Base-by-base conservation (phyloP, 2,329 filamentous ascomycete genomes). In the Xylariomycetidae sp. region DNA sequence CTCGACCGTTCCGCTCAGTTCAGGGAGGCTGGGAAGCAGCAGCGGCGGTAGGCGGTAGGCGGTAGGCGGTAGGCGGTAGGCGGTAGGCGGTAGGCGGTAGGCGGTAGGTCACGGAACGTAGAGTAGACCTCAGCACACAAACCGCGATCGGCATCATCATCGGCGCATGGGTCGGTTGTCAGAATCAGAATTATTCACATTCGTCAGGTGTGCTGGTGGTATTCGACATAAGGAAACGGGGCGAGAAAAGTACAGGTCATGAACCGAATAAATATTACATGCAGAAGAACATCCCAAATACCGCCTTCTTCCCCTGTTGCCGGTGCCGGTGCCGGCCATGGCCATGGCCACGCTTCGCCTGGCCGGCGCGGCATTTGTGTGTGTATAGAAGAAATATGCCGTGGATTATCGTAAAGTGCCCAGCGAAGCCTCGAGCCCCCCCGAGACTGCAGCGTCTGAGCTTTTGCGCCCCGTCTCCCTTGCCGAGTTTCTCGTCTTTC, bases 191-290 rank as follows among this genome's bases (percentile, higher is more conserved):
- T 41, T 51, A 42, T 50, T 44, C 44, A 43, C 49, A 51, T 48
- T 42, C 49, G 50, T 53, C 46, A 41, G 44, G 41, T 48, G 44
- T 35, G n/a, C n/a, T n/a, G n/a, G n/a, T n/a, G 35, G 41, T 48
- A 38, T 44, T 46, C 36, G 42, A 50, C 46, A 49, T 54, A 50
- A 34, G 48, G 54, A 53, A 51, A 39, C 32, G 38, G 45, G 48
- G 43, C 43, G 47, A 47, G 46, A 49, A 56, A 51, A 54, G 47
- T 59, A 59, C 56, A 57, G 32, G 48, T 52, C 50, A 50, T 53
- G 56, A 57, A 57, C 57, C n/a, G 57, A 56, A 56, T 52, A 61
- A 58, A 58, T 68, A 69, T 65, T 69, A 69, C 64, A 69, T 65
- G 59, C 59, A 61, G 53, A 64, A 60, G 53, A 60, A 57, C 50